Evolutionary conservation across 2,329 filamentous ascomycete species (phyloP).

Genomic region (Sporothrix dimorphospora): DNA sequence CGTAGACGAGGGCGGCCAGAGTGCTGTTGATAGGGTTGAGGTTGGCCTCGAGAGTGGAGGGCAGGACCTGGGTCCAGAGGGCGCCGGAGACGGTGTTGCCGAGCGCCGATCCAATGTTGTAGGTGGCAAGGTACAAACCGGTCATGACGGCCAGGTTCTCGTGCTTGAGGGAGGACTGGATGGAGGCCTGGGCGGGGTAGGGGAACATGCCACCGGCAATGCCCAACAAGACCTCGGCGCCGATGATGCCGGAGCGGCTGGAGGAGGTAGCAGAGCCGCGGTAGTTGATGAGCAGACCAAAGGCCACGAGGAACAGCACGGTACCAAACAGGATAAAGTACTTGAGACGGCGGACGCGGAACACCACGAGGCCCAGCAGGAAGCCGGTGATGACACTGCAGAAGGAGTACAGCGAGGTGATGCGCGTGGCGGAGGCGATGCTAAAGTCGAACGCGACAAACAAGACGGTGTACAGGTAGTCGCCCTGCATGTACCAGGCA

Average conservation of each 20-base stretch:
- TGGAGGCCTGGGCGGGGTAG: slow-evolving; percentile 52
- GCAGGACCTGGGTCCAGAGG: slow-evolving; percentile 64
- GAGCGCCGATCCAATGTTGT: slow-evolving; percentile 64
- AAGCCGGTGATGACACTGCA: slow-evolving; percentile 61
- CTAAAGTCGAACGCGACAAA: slow-evolving; percentile 64
- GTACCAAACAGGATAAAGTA: slow-evolving; percentile 65
- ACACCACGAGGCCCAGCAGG: slow-evolving; percentile 60
- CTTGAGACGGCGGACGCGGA: slow-evolving; percentile 62
- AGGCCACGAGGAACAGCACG: slow-evolving; percentile 64
- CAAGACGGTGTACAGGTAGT: slow-evolving; percentile 67
- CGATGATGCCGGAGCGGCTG: slow-evolving; percentile 61
- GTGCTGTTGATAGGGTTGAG: slow-evolving; percentile 43
- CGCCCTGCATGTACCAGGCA: slow-evolving; percentile 64
- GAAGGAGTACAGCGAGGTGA: slow-evolving; percentile 62
- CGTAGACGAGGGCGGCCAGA: slow-evolving; percentile 43
- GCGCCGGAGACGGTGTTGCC: slow-evolving; percentile 64
- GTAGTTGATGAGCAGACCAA: slow-evolving; percentile 65
- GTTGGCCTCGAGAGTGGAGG: slow-evolving; percentile 44
- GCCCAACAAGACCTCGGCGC: slow-evolving; percentile 64
- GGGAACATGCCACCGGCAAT: slow-evolving; percentile 66
- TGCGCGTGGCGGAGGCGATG: slow-evolving; percentile 58
- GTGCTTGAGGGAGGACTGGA: slow-evolving; percentile 49
- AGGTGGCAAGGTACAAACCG: slow-evolving; percentile 63
- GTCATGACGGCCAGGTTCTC: slow-evolving; percentile 66
- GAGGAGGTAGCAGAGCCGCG: slow-evolving; percentile 54